Base-by-base conservation (phyloP, 1,284 basidiomycete species). In the Laetiporus sulphureus region DNA sequence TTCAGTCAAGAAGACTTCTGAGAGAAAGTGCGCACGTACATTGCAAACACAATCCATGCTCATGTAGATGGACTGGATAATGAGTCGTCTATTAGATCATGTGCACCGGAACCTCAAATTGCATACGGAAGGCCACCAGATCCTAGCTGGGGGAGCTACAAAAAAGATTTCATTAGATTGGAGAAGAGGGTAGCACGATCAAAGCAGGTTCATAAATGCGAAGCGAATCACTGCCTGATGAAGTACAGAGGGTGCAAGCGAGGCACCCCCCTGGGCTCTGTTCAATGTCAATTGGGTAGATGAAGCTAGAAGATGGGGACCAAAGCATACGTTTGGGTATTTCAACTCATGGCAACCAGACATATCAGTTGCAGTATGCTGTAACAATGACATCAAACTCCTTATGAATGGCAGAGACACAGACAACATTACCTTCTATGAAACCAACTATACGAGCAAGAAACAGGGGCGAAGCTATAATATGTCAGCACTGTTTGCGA, bases 301-400 rank as follows among this genome's bases (percentile, higher is more conserved):
- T 12, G 50, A 49, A 10, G 38, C 42, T 24, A 49, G 54, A 3
- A 15, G 39, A 22, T 56, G 54, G 48, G 32, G 23, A 1, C 53
- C 48, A 5, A 53, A 54, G 33, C 44, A 59, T 5, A 6, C 41
- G 1, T 53, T 48, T 38, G 46, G 21, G 2, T 60, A 42, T 25
- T 15, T 67, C 10, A 67, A 57, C 29, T 31, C 22, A 2, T 68
- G 55, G 53, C 45, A 43, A 32, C 63, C 61, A 2, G 13, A 42
- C 0, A 36, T 67, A 0, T 19, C 55, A 0, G n/a, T 52, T 7
- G 43, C 36, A 20, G 20, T 51, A 1, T 47, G 52, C 0, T 57
- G 57, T 36, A 68, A 67, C 43, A 52, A 65, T 40, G 59, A 68
- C 44, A 40, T 49, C 2, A 66, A 67, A 42, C 39, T 65, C 0